Evolutionary conservation across 208 protist species (phyloP).

Genomic region (Trypanosoma melophagium): DNA sequence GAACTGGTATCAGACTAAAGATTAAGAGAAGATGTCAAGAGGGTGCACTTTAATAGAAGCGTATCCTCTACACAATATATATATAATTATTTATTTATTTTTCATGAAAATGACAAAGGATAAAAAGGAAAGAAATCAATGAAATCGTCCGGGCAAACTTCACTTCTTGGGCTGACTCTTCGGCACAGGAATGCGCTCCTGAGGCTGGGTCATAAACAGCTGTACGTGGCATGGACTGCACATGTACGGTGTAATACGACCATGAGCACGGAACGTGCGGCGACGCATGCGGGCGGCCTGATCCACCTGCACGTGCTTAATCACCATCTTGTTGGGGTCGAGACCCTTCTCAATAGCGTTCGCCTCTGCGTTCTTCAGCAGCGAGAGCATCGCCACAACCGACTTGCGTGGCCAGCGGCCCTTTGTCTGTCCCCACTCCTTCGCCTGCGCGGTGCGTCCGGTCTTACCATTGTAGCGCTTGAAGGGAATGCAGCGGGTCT

Average conservation of each 20-base stretch:
- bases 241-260: constrained; percentile 94
- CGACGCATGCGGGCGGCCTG: constrained; percentile 89
- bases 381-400: constrained; percentile 85
- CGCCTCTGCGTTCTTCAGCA: constrained; percentile 94
- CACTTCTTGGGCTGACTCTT: constrained; percentile 87
- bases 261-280: constrained; percentile 95
- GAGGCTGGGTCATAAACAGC: constrained; percentile 81
- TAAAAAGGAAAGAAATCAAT: constrained; percentile 25
- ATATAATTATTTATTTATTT: constrained; percentile 8
- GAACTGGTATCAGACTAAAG: constrained; percentile 4
- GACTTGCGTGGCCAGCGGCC: constrained; percentile 95
- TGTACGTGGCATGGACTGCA: constrained; percentile 85
- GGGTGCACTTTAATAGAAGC: constrained; percentile 20
- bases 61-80: not conserved
- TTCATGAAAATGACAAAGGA: constrained; percentile 26
- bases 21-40: constrained; percentile 1
- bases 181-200: constrained; percentile 77
- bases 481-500: constrained; percentile 95
- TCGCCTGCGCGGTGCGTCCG: constrained; percentile 91
- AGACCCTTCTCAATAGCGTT: constrained; percentile 91
- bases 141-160: constrained; percentile 24
- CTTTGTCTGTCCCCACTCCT: constrained; percentile 91
- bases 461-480: constrained; percentile 92
- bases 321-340: constrained; percentile 89
- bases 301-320: constrained; percentile 94